These are phyloP conservation scores for Psilocybe azurescens DNA, from an alignment of 768 basidiomycete genomes.

Conservation along the genomic window DNA sequence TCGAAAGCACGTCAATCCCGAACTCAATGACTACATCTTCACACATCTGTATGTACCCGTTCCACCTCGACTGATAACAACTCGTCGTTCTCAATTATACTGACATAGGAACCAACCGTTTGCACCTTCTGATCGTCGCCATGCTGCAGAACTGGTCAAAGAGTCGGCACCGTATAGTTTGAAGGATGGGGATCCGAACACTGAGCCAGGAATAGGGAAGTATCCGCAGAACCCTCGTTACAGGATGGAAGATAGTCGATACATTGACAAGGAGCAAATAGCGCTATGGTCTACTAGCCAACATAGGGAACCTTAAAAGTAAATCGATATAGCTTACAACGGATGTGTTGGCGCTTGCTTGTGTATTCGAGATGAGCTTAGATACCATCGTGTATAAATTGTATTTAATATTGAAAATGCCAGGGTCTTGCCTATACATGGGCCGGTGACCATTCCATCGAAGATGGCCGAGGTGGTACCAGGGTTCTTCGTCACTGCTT, in stretches of 20 bases:
- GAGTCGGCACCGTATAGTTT: constrained; percentile 27
- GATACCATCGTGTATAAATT: no score
- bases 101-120: constrained; percentile 62
- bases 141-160: constrained; percentile 53
- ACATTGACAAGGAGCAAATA: constrained; percentile 19
- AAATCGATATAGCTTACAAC: not conserved
- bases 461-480: no score
- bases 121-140: constrained; percentile 61
- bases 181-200: constrained; percentile 7
- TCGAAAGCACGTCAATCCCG: constrained; percentile 53
- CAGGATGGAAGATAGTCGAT: constrained; percentile 46
- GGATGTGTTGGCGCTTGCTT: not conserved
- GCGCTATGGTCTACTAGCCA: not conserved
- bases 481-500: no score
- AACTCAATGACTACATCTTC: constrained; percentile 57
- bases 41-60: constrained; percentile 37
- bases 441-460: no score
- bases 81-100: not conserved
- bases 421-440: no score
- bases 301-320: no score
- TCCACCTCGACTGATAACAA: not conserved
- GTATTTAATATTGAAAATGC: no score
- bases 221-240: constrained; percentile 41
- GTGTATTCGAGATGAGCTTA: not conserved
- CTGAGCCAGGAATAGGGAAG: constrained; percentile 33